These are phyloP conservation scores for Leccinum olivaceopallidum DNA, from an alignment of 768 basidiomycete genomes.

Conservation along the genomic window DNA sequence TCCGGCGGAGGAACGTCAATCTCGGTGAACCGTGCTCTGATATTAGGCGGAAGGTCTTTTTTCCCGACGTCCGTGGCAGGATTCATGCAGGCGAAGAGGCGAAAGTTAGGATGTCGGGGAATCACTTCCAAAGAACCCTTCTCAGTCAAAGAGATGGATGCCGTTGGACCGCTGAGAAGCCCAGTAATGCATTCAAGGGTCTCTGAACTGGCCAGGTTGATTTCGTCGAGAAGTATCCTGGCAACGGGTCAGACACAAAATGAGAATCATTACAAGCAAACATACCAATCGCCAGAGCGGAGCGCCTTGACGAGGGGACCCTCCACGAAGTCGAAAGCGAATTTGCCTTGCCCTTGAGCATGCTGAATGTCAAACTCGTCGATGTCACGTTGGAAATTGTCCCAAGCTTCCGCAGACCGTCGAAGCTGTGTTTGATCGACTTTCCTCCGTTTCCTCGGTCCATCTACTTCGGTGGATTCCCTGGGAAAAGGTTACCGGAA, in stretches of 20 bases:
- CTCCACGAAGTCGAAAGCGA: constrained; percentile 94
- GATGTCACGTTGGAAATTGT: constrained; percentile 62
- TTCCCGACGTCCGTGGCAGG: constrained; percentile 99
- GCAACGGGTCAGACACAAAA: constrained; percentile 1
- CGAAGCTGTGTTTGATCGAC: constrained; percentile 45
- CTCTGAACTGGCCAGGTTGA: constrained; percentile 92
- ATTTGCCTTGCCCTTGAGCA: constrained; percentile 83
- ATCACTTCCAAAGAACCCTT: constrained; percentile 89
- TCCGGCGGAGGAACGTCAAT: constrained; percentile 96
- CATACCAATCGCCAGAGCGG: constrained; percentile 87
- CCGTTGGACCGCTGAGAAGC: constrained; percentile 80
- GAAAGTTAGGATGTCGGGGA: constrained; percentile 91
- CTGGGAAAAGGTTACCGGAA: constrained; percentile 2
- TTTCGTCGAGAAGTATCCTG: constrained; percentile 94
- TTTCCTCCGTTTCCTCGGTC: constrained; percentile 72
- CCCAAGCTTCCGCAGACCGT: constrained; percentile 61
- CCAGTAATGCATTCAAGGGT: constrained; percentile 91
- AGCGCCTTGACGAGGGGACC: constrained; percentile 94
- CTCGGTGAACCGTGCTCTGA: constrained; percentile 92
- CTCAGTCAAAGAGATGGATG: constrained; percentile 92
- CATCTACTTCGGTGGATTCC: constrained; percentile 38
- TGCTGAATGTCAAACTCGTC: constrained; percentile 86
- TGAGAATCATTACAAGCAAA: constrained; percentile 7
- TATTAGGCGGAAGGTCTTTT: constrained; percentile 90
- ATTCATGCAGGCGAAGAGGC: constrained; percentile 99